A percentile compares a stretch with the other conserved stretches of the same genome.
These are phyloP conservation scores for Dichotomopilus funicola DNA, from an alignment of 2,329 filamentous ascomycete species.

Conservation along the genomic window DNA sequence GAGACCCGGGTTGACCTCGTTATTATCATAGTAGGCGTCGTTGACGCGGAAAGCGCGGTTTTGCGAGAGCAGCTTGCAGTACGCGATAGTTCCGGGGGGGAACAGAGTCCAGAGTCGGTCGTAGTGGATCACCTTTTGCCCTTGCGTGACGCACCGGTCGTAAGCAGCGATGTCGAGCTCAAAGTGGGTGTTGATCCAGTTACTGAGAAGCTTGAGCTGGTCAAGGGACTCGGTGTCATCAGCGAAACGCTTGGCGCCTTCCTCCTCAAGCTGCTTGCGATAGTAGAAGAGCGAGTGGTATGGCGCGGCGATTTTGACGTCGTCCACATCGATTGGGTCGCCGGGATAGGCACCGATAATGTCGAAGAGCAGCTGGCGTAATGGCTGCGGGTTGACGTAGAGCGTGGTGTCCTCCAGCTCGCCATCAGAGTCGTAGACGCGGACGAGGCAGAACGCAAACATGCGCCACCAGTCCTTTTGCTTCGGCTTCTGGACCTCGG, in stretches of 20 bases:
- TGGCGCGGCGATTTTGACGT: slow-evolving; percentile 21
- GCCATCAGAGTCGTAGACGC: slow-evolving; percentile 18
- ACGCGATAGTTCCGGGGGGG: slow-evolving; percentile 16
- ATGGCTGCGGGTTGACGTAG: slow-evolving; percentile 27
- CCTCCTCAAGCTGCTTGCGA: slow-evolving; percentile 22
- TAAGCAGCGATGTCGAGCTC: slow-evolving; percentile 25
- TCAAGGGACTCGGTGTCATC: slow-evolving; percentile 23
- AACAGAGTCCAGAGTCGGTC: slow-evolving; percentile 22
- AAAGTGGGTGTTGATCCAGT: slow-evolving; percentile 30
- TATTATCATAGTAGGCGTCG: slow-evolving; percentile 23
- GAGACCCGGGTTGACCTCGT: slow-evolving; percentile 15
- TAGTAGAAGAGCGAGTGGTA: slow-evolving; percentile 28
- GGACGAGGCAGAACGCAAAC: slow-evolving; percentile 29
- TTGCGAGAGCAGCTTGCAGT: slow-evolving; percentile 20
- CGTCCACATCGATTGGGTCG: slow-evolving; percentile 26
- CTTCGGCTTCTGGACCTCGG: slow-evolving; percentile 15
- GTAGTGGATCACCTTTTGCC: slow-evolving; percentile 21
- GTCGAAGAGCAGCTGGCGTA: slow-evolving; percentile 26
- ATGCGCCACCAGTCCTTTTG: slow-evolving; percentile 28
- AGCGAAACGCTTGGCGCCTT: slow-evolving; percentile 26
- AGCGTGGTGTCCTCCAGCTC: slow-evolving; percentile 22
- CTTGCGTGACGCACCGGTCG: slow-evolving; percentile 21
- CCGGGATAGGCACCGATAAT: slow-evolving; percentile 25
- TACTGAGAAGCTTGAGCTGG: slow-evolving; percentile 26
- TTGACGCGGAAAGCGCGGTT: slow-evolving; percentile 19